Percentiles rank a stretch among this genome's conserved stretches.
phyloP scores from a whole-genome alignment of 768 basidiomycete genomes.

The Leucocoprinus sp. region DNA sequence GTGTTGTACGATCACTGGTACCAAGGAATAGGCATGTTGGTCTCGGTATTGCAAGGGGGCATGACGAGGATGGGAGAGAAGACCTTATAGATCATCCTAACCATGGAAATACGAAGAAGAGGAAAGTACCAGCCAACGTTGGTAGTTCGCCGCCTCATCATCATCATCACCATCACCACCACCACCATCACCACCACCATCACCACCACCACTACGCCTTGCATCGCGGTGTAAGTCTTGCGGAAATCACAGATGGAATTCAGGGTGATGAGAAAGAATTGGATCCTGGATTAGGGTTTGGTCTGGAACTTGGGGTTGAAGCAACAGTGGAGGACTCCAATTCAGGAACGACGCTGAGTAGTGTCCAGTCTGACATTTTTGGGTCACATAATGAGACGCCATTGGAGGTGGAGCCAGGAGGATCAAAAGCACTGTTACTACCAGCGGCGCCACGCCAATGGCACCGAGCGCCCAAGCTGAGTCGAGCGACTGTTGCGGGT shows the following conservation, averaged over 20 bases:
- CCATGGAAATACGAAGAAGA: constrained; percentile 83
- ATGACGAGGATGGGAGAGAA: constrained; percentile 45
- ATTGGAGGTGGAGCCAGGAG: too few species aligned
- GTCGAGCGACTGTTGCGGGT: constrained; percentile 56
- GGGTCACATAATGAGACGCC: not conserved
- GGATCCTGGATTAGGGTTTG: constrained; percentile 3
- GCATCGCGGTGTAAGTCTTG: constrained; percentile 9
- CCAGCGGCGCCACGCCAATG: constrained; percentile 1
- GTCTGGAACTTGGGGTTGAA: constrained; percentile 14
- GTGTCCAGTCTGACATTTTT: constrained; percentile 4
- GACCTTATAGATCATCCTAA: constrained; percentile 64
- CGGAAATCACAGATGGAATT: constrained; percentile 10
- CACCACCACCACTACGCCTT: constrained; percentile 6
- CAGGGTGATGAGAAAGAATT: constrained; percentile 10
- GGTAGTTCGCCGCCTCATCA: constrained; percentile 31
- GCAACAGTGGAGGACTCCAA: constrained; percentile 12
- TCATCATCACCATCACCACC: constrained; percentile 9
- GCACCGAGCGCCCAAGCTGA: constrained; percentile 33
- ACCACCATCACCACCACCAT: constrained; percentile 6
- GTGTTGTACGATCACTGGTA: too few species aligned
- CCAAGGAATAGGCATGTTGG: not conserved
- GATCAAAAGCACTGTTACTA: not conserved
- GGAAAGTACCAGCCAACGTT: constrained; percentile 73
- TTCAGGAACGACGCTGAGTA: not conserved
- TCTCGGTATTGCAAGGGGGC: constrained; percentile 15